A percentile compares a stretch with the other conserved stretches of the same genome.
These are phyloP conservation scores for Trypanosoma brucei DNA, from an alignment of 208 protist genomes.

Conservation along the genomic window DNA sequence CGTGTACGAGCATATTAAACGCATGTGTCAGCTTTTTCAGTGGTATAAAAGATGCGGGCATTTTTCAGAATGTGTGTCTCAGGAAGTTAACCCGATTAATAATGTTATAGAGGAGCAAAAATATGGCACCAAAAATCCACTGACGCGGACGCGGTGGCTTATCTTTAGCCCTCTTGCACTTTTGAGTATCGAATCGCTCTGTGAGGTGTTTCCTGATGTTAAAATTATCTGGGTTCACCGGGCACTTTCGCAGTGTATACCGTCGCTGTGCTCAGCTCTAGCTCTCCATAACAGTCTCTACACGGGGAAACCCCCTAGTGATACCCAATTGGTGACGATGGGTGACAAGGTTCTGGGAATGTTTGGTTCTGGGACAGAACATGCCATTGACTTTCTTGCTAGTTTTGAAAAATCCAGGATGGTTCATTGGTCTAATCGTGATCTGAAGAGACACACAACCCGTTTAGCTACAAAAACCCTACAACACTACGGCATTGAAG, in stretches of 20 bases:
- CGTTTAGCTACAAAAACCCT: slow-evolving; percentile 84
- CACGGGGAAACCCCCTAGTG: slow-evolving; percentile 80
- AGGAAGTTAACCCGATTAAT: slow-evolving; percentile 68
- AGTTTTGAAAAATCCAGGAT: slow-evolving; percentile 76
- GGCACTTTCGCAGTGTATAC: slow-evolving; percentile 75
- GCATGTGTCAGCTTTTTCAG: slow-evolving; percentile 75
- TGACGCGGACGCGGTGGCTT: slow-evolving; percentile 71
- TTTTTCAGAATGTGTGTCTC: slow-evolving; percentile 63
- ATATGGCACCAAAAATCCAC: slow-evolving; percentile 63
- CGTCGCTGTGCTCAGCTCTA: slow-evolving; percentile 83
- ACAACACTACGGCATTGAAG: slow-evolving; percentile 75
- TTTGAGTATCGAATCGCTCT: slow-evolving; percentile 54
- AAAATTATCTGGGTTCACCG: slow-evolving; percentile 84
- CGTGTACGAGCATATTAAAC: slow-evolving; percentile 69
- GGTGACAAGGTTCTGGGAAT: slow-evolving; percentile 87
- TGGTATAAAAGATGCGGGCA: slow-evolving; percentile 86
- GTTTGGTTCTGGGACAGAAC: slow-evolving; percentile 82
- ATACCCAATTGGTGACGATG: slow-evolving; percentile 73
- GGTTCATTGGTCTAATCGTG: slow-evolving; percentile 88
- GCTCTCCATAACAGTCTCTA: slow-evolving; percentile 85
- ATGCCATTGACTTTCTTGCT: slow-evolving; percentile 79
- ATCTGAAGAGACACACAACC: slow-evolving; percentile 77
- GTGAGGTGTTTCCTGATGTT: slow-evolving; percentile 72
- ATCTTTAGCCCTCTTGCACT: slow-evolving; percentile 84
- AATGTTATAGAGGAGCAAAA: slow-evolving; percentile 78